A percentile compares a stretch with the other conserved stretches of the same genome.
Conservation (phyloP, 202 grass and related monocot species). For the Hordeum pubiflorum region DNA sequence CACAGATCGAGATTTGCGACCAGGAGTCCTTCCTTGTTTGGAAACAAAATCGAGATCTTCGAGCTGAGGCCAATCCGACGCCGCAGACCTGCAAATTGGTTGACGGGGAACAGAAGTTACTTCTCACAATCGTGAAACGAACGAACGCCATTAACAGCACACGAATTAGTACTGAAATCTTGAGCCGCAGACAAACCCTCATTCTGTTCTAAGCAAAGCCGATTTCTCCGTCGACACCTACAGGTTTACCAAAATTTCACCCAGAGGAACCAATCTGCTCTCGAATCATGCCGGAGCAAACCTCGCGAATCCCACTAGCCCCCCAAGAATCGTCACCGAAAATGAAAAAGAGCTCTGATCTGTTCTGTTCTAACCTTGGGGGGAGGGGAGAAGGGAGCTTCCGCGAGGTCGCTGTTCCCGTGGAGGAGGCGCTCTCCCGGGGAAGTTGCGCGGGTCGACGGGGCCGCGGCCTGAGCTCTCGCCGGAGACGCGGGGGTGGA, state of each 20-base stretch:
- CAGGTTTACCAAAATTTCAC: background rate
- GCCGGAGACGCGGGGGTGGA: conserved; percentile 26
- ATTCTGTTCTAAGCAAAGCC: background rate
- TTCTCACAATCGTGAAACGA: background rate
- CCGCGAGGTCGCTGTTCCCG: background rate
- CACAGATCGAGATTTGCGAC: conserved; percentile 27
- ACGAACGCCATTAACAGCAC: background rate
- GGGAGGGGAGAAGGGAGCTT: background rate
- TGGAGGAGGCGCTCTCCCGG: background rate
- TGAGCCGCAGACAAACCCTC: background rate
- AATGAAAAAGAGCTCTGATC: conserved; percentile 2
- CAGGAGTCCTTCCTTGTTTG: background rate
- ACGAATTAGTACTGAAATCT: background rate
- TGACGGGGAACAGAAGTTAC: background rate
- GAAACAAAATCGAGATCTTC: conserved; percentile 25
- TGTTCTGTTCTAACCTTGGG: conserved; percentile 34
- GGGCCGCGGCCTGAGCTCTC: conserved; percentile 9
- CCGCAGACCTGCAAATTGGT: background rate
- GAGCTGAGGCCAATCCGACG: background rate
- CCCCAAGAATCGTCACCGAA: background rate
- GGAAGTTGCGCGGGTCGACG: background rate
- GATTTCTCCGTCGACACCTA: background rate
- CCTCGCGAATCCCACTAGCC: background rate
- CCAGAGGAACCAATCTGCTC: background rate
- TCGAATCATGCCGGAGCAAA: background rate